Evolutionary conservation across 2,329 filamentous ascomycete genomes (phyloP), one percentile per base, ranked within the genome.

Genomic region (Ophiostoma perfectum): DNA sequence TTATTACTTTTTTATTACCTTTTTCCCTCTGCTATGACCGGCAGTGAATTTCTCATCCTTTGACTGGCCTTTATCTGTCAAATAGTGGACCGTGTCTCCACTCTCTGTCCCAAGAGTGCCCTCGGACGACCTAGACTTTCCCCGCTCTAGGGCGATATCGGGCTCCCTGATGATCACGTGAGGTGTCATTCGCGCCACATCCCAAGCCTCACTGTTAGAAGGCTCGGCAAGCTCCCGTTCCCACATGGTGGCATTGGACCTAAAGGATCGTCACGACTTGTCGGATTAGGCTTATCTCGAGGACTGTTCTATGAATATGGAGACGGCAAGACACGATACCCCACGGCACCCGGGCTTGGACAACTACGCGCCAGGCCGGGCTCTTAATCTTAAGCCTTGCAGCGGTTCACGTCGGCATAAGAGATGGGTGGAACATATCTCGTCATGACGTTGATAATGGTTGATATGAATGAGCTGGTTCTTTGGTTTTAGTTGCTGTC

Each of bases 91-190:
- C 49, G 27, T 9, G 8, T 63, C 60, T 18, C 38, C 39, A 63
- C 16, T 42, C 8, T 42, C n/a, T 42, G 4, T 55, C 7, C 27
- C 27, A 27, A 27, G 27, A 27, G 27, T 27, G 27, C 27, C 27
- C 41, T 42, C 63, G 39, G 63, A 5, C 60, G n/a, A 41, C 38
- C 60, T 63, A 63, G 63, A 44, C 41, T 64, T 47, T 47, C 63
- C 63, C 63, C 63, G 42, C 63, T 63, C 39, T 47, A 36, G 63
- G 63, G 63, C 63, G 63, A 64, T 64, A 64, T 45, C 63, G 63
- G 63, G 39, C n/a, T 47, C 63, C 12, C 41, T 42, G 63, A 7
- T 14, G 9, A 11, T 36, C 63, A 64, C 63, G 63, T 64, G 63
- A 14, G 5, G 12, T 47, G 4, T 38, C 16, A 7, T 2, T 11